Evolutionary conservation across 2,329 filamentous ascomycete species (phyloP), one percentile per base, ranked within the genome.

Genomic region (Capronia epimyces): DNA sequence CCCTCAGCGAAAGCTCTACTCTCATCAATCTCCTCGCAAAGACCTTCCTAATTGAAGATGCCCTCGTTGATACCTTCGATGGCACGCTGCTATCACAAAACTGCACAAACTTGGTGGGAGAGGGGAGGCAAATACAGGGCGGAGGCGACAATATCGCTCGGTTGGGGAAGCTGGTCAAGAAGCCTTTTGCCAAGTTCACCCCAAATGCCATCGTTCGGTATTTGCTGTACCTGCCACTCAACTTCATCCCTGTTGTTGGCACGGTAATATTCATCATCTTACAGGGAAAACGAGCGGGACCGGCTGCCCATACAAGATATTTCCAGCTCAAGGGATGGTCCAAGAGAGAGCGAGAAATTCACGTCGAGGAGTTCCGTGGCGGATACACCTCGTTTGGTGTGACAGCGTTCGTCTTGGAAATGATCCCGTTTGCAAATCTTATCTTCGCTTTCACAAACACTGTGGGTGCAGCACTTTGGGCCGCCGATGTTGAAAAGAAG

Each of bases 401-500:
- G 50, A 80, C 87, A 2, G 85, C 89, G 3, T 88, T 87, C 42
- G 69, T 93, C 1, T 76, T 96, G 3, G 89, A 96, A 66, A 84
- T 95, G 75, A 71, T 96, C 1, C 91, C 91, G 0, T 72, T 96
- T 55, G 81, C 78, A 5, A 90, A 87, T 4, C 85, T 95, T 46
- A 77, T 91, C 54, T 95, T 95, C 64, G 79, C 86, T 0, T 96
- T 94, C 67, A 95, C 89, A 13, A 96, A 95, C 67, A 86, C 87
- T 1, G 89, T 95, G 52, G 91, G 89, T 6, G 91, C 90, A 47
- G 91, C 91, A 6, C 72, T 97, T n/a, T 96, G 89, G 89, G 90
- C 91, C 34, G 87, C 88, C 15, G 89, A 94, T 67, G 80, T 94
- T 52, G 89, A 94, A 67, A 71, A 68, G 49, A 61, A 54, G 57